A percentile compares a stretch with the other conserved stretches of the same genome.
Evolutionary conservation across 495 filamentous ascomycete genomes (phyloP).

Genomic region (Tuber umbilicatum): DNA sequence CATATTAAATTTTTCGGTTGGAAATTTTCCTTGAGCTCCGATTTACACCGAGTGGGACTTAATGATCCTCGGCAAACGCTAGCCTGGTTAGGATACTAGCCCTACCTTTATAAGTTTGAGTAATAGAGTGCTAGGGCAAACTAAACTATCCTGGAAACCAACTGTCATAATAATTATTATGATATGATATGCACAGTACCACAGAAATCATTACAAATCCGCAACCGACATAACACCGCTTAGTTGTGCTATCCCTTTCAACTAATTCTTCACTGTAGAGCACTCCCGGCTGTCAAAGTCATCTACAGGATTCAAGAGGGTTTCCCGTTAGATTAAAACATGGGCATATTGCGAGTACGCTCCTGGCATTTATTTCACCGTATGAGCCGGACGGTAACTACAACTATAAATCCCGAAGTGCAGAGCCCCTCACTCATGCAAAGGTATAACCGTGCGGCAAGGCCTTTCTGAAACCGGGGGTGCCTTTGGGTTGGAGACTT

Average conservation of each 20-base stretch:
- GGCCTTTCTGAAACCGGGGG: not conserved
- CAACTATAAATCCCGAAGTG: not conserved
- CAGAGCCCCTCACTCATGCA: not conserved
- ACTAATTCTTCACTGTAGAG: not conserved
- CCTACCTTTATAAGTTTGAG: not conserved
- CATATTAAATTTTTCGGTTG: not conserved
- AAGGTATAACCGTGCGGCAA: not conserved
- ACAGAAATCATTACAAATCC: not conserved
- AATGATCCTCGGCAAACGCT: not conserved
- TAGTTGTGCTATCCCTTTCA: not conserved
- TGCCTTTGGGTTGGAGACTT: too few relatives aligned
- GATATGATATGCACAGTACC: too few relatives aligned
- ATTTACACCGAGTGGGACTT: not conserved
- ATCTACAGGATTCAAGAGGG: not conserved
- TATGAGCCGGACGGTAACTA: not conserved
- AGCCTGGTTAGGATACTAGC: not conserved
- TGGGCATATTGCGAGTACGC: not conserved
- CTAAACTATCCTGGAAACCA: not conserved
- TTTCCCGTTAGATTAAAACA: not conserved
- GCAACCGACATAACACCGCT: not conserved
- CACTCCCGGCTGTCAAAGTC: not conserved
- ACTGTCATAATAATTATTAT: not conserved
- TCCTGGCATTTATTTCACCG: not conserved
- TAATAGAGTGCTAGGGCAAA: too few relatives aligned
- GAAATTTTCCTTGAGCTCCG: not conserved